Evolutionary conservation across 139 green algal genomes (phyloP), one percentile per base, ranked within the genome.

Genomic region (Penium margaritaceum): DNA sequence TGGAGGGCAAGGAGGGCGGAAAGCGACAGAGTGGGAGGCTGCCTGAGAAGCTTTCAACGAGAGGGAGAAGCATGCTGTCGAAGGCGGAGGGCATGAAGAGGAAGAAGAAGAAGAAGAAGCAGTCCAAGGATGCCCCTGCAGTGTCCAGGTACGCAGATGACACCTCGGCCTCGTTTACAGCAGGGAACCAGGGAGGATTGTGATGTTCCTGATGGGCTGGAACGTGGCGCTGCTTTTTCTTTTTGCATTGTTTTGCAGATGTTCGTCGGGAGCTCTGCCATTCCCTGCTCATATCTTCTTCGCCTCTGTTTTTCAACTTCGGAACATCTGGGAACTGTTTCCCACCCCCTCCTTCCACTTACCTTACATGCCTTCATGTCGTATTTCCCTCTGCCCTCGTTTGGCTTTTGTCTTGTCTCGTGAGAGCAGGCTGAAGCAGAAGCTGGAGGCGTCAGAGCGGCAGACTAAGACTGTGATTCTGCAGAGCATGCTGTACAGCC

Each of bases 401-500:
- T 60, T 6, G 30, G 29, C 24, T 6, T 5, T 60, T 60, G 51
- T 60, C 14, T 1, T 60, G n/a, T n/a, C n/a, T n/a, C n/a, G n/a
- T n/a, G n/a, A n/a, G n/a, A n/a, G 27, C 55, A 74, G 35, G 51
- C 53, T 74, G 39, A 33, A 35, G 21, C 30, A 24, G 30, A 66
- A 27, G 30, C 51, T 74, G 24, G 66, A 74, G 41, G 32, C 47
- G 32, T 38, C 66, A 17, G 66, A 74, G 66, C 21, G 21, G 15
- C 47, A 62, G 33, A 74, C 39, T 5, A 39, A 46, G 33, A 39
- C 14, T 19, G 66, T 74, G 14, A 19, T 55, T 3, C 47, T 66
- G 54, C 68, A 76, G 27, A 76, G 68, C 68, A 76, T 37, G 68
- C 27, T 76, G 29, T 76, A 70, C 38, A 67, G 68, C 68, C 68